A percentile compares a stretch with the other conserved stretches of the same genome.
These are phyloP conservation scores for Geranium incanum DNA, from an alignment of 441 rosid species.

Conservation along the genomic window DNA sequence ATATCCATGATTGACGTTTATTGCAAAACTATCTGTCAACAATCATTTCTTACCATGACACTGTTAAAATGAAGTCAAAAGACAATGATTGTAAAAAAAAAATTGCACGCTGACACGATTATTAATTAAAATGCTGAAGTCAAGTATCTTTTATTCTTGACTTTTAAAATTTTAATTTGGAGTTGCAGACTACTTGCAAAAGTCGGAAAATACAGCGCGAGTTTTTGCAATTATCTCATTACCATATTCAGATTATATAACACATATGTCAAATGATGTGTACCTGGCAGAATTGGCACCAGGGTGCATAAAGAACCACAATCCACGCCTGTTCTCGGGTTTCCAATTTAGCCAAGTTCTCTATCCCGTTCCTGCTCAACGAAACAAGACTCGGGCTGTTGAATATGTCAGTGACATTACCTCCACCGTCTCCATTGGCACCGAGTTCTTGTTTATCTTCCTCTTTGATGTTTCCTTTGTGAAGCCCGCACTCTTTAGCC, in stretches of 20 bases:
- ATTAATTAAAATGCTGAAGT: too few species aligned
- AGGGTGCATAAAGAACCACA: conserved; percentile 47
- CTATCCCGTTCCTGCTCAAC: conserved; percentile 40
- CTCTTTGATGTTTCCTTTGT: conserved; percentile 42
- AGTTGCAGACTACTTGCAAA: too few species aligned
- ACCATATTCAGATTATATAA: background rate
- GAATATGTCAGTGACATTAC: conserved; percentile 30
- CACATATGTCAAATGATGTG: background rate
- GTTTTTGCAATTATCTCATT: too few species aligned
- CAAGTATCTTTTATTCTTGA: too few species aligned
- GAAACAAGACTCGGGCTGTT: conserved; percentile 30
- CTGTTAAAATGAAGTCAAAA: too few species aligned
- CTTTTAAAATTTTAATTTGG: too few species aligned
- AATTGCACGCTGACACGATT: too few species aligned
- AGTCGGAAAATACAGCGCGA: too few species aligned
- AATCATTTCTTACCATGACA: too few species aligned
- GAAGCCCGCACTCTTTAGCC: conserved; percentile 52
- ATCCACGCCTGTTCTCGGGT: conserved; percentile 42
- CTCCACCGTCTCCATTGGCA: conserved; percentile 21
- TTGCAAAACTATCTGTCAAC: too few species aligned
- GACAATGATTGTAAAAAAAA: too few species aligned
- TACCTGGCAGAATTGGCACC: conserved; percentile 52
- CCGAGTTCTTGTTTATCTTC: conserved; percentile 5
- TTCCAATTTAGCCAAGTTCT: conserved; percentile 37
- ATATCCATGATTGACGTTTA: too few species aligned